Conservation (phyloP, 352 stramenopile species). For the Globisporangium lucens region DNA sequence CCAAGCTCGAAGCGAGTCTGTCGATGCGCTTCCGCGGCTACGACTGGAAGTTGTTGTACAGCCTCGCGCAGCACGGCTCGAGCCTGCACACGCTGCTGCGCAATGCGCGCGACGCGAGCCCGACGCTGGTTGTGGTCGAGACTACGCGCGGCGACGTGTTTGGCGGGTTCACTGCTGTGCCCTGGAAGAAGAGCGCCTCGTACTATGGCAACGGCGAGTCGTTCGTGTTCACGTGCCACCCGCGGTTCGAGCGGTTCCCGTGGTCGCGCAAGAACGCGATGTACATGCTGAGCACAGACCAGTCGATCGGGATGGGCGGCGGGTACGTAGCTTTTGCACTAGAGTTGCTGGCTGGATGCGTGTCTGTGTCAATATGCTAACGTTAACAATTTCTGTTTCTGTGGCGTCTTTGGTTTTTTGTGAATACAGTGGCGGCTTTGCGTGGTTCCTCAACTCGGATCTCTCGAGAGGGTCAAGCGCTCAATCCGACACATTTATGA, state of each 20-base stretch:
- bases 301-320: slow-evolving; percentile 71
- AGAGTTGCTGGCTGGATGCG: background rate
- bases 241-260: slow-evolving; percentile 53
- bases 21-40: slow-evolving; percentile 44
- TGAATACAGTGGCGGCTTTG: slow-evolving; percentile 46
- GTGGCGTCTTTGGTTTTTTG: background rate
- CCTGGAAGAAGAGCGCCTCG: slow-evolving; percentile 45
- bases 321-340: slow-evolving; percentile 33
- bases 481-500: slow-evolving; percentile 55
- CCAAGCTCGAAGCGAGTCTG: slow-evolving; percentile 59
- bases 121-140: slow-evolving; percentile 62
- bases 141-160: slow-evolving; percentile 63
- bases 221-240: slow-evolving; percentile 68
- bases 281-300: slow-evolving; percentile 70
- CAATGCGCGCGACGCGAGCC: slow-evolving; percentile 31
- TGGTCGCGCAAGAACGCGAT: slow-evolving; percentile 66
- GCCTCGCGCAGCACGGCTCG: slow-evolving; percentile 58
- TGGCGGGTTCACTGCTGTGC: slow-evolving; percentile 47
- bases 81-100: slow-evolving; percentile 60
- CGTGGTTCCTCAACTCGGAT: slow-evolving; percentile 66
- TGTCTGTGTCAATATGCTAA: background rate
- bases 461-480: slow-evolving; percentile 53
- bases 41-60: slow-evolving; percentile 70
- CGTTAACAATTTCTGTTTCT: background rate
- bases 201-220: slow-evolving; percentile 74